Evolutionary conservation across 495 filamentous ascomycete species (phyloP).

Genomic region (Penicillium paxilli): DNA sequence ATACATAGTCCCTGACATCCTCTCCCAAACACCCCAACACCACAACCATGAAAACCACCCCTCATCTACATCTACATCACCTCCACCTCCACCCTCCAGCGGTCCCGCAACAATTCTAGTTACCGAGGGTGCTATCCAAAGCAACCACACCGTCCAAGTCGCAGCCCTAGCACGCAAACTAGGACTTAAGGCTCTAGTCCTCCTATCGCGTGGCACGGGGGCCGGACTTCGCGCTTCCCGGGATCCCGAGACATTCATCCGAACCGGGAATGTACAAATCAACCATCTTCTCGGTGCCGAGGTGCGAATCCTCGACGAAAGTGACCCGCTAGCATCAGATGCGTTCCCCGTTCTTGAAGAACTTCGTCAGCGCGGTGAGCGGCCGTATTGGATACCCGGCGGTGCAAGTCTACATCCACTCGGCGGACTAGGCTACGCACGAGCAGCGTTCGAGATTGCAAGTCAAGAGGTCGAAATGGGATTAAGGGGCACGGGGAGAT

Average conservation of each 20-base stretch:
- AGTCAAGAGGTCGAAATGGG: conserved; percentile 27
- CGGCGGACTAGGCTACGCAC: conserved; percentile 40
- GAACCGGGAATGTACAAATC: conserved; percentile 33
- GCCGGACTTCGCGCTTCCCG: conserved; percentile 19
- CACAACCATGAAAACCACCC: conserved; percentile 24
- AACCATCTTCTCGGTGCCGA: conserved; percentile 37
- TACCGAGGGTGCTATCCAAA: conserved; percentile 44
- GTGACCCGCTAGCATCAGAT: conserved; percentile 11
- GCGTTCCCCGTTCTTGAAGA: conserved; percentile 22
- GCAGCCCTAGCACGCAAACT: conserved; percentile 31
- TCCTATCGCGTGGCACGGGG: conserved; percentile 33
- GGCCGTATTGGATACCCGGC: conserved; percentile 39
- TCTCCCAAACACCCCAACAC: conserved; percentile 16
- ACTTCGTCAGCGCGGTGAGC: conserved; percentile 12
- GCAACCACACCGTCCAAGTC: conserved; percentile 45
- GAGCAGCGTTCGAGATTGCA: conserved; percentile 39
- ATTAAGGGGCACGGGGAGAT: conserved; percentile 21
- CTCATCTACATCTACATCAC: too few species aligned
- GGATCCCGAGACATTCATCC: conserved; percentile 19
- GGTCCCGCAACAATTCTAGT: conserved; percentile 32
- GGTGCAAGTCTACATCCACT: conserved; percentile 43
- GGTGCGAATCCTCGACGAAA: conserved; percentile 32
- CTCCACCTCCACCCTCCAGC: neutral
- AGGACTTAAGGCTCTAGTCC: conserved; percentile 24
- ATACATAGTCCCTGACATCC: conserved; percentile 42